Percentiles rank a stretch among this genome's conserved stretches.
Evolutionary conservation across 352 stramenopile species (phyloP).

Genomic region (Aphanomyces euteiches): DNA sequence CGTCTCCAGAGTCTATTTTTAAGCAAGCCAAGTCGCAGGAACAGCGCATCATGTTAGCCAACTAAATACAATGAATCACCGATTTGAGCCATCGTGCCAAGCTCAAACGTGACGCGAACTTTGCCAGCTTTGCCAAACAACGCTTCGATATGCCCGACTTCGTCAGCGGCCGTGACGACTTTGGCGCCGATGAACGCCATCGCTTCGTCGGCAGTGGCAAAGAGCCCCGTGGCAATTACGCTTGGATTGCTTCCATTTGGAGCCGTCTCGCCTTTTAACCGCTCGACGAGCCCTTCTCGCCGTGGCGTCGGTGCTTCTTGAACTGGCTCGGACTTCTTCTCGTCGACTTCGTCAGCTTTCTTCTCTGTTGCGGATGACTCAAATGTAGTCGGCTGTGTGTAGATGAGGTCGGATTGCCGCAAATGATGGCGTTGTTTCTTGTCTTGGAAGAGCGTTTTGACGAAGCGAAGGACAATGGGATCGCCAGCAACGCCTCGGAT

Average conservation of each 20-base stretch:
- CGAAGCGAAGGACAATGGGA: constrained; percentile 51
- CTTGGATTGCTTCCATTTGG: constrained; percentile 58
- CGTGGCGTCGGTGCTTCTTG: not conserved
- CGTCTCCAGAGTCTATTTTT: too few relatives aligned
- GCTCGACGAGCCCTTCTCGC: constrained; percentile 45
- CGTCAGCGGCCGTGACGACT: constrained; percentile 33
- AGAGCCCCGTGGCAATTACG: constrained; percentile 55
- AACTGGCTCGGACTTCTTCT: not conserved
- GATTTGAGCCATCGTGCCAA: constrained; percentile 46
- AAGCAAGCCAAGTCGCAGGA: too few relatives aligned
- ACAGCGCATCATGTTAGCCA: too few relatives aligned
- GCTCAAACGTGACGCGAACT: constrained; percentile 43
- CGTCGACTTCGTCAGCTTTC: not conserved
- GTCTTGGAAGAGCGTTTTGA: constrained; percentile 50
- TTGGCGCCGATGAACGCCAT: constrained; percentile 32
- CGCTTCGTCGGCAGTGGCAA: constrained; percentile 47
- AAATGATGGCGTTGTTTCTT: constrained; percentile 39
- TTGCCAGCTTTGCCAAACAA: constrained; percentile 76
- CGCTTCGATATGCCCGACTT: constrained; percentile 58
- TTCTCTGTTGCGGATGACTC: not conserved
- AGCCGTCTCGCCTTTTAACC: constrained; percentile 66
- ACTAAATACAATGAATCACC: constrained; percentile 31
- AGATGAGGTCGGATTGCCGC: constrained; percentile 45
- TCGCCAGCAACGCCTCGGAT: constrained; percentile 34
- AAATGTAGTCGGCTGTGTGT: constrained; percentile 21